Percentiles rank a stretch among this genome's conserved stretches.
phyloP scores from a whole-genome alignment of 2,329 filamentous ascomycete genomes.

The Thielaviopsis euricoi region DNA sequence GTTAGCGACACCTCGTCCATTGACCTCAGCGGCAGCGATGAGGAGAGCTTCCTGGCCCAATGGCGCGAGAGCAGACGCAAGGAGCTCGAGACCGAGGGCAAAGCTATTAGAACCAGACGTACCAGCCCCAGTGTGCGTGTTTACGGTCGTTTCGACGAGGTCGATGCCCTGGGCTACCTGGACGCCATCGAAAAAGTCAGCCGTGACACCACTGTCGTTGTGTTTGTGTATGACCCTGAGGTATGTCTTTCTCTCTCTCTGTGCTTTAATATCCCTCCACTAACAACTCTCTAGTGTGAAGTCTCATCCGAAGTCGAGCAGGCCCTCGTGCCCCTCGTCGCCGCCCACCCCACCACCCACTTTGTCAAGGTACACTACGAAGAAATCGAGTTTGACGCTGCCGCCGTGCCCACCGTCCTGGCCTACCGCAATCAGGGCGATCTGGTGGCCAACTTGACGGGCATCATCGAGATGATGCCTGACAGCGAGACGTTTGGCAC shows the following conservation, averaged over 20 bases:
- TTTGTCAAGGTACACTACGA: constrained; percentile 86
- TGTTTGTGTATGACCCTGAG: constrained; percentile 81
- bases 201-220: constrained; percentile 68
- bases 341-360: constrained; percentile 51
- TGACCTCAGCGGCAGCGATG: constrained; percentile 36
- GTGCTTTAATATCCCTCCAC: neutral
- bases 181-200: constrained; percentile 87
- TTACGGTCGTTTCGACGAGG: constrained; percentile 65
- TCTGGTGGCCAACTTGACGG: constrained; percentile 77
- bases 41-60: constrained; percentile 64
- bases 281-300: constrained; percentile 42
- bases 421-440: constrained; percentile 80
- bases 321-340: constrained; percentile 59
- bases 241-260: constrained; percentile 32
- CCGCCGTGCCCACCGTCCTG: constrained; percentile 71
- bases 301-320: constrained; percentile 66
- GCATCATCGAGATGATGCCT: constrained; percentile 73
- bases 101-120: constrained; percentile 43
- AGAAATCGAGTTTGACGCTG: constrained; percentile 86
- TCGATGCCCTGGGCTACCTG: constrained; percentile 85
- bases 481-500: constrained; percentile 44
- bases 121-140: constrained; percentile 61
- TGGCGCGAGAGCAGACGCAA: constrained; percentile 71
- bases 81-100: constrained; percentile 52
- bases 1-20: constrained; percentile 24